phyloP scores from a whole-genome alignment of 139 green algal genomes.

The Chlamydomonas asymmetrica region DNA sequence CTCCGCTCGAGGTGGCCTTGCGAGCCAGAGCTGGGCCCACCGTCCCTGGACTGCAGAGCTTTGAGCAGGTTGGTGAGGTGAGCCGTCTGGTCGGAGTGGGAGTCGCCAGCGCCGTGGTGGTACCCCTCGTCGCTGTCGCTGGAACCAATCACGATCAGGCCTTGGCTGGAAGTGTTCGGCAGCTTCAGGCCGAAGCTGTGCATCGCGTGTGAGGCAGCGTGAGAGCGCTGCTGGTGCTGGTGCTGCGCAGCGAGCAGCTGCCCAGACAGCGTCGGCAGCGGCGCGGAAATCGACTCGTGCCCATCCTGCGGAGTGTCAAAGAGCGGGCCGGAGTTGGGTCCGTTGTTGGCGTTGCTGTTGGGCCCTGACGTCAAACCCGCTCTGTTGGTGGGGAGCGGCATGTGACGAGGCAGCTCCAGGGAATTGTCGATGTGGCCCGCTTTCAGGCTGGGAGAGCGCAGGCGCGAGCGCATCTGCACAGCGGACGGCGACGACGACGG shows the following conservation, averaged over 20 bases:
- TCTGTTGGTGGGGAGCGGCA: constrained; percentile 21
- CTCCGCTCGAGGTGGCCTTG: neutral
- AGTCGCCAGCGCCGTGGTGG: no score
- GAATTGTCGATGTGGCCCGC: neutral
- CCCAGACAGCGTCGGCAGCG: neutral
- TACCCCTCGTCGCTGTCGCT: no score
- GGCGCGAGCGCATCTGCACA: neutral
- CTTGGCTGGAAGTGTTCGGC: no score
- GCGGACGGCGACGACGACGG: neutral
- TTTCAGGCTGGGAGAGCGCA: neutral
- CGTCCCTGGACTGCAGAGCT: neutral
- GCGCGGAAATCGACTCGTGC: neutral
- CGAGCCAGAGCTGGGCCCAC: neutral
- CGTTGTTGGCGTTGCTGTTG: constrained; percentile 1
- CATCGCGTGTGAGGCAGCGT: neutral
- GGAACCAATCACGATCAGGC: no score
- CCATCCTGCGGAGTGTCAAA: no score
- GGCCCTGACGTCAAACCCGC: neutral
- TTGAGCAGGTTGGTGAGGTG: neutral
- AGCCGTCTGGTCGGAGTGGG: neutral
- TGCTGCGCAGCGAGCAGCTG: neutral
- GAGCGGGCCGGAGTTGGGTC: no score
- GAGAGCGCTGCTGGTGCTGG: neutral
- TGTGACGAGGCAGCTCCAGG: constrained; percentile 6
- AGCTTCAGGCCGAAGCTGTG: no score